Evolutionary conservation across 148 eudicot species (phyloP).

Genomic region (Chenopodium berlandieri): DNA sequence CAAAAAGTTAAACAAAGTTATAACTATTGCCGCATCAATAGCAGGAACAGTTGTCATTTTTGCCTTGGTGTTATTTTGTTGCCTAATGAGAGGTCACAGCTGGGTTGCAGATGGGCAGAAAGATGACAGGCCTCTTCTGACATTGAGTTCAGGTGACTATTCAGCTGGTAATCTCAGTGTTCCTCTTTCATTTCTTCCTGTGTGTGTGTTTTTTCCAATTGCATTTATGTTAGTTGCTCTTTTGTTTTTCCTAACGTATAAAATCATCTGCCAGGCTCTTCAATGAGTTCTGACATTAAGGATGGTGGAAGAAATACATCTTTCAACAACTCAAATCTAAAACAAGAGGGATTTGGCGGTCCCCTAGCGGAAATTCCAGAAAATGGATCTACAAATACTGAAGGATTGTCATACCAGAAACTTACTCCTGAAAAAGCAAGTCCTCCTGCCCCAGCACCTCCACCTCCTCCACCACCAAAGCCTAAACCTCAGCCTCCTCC

Average conservation of each 20-base stretch:
- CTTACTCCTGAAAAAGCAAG: slow-evolving; percentile 38
- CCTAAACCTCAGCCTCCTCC: slow-evolving; percentile 69
- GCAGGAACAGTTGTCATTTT: slow-evolving; percentile 33
- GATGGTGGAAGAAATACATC: slow-evolving; percentile 29
- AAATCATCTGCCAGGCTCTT: slow-evolving; percentile 40
- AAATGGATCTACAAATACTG: slow-evolving; percentile 14
- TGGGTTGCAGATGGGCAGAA: slow-evolving; percentile 29
- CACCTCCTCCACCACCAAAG: slow-evolving; percentile 55
- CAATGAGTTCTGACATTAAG: slow-evolving; percentile 28
- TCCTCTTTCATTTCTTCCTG: background rate
- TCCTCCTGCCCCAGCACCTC: slow-evolving; percentile 39
- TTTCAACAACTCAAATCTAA: background rate
- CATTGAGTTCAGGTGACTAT: slow-evolving; percentile 31
- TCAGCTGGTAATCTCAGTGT: slow-evolving; percentile 32
- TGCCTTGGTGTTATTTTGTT: slow-evolving; percentile 38
- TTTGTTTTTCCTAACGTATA: background rate
- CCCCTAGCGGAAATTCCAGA: slow-evolving; percentile 18
- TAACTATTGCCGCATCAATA: slow-evolving; percentile 29
- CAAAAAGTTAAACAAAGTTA: slow-evolving; percentile 18
- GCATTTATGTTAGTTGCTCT: background rate
- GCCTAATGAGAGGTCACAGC: slow-evolving; percentile 22
- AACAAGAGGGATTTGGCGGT: slow-evolving; percentile 10
- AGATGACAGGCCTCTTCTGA: slow-evolving; percentile 60
- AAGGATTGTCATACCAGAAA: slow-evolving; percentile 23
- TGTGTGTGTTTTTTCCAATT: background rate